phyloP scores from a whole-genome alignment of 257 asterid species.

The Coffea canephora region DNA sequence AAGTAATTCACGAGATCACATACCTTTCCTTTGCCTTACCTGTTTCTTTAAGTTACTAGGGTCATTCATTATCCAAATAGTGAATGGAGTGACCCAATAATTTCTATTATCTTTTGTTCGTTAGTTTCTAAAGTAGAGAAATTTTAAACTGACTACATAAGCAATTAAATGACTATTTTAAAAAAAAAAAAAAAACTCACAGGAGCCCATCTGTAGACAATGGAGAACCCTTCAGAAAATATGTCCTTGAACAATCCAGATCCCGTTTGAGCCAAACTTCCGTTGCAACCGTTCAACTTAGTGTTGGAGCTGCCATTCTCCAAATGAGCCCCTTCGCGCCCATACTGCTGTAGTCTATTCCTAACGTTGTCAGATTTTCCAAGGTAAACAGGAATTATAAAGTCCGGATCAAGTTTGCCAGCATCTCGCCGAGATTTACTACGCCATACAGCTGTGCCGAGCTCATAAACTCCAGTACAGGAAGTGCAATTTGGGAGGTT shows the following conservation, averaged over 20 bases:
- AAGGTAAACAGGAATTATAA: slow-evolving; percentile 70
- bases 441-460: slow-evolving; percentile 48
- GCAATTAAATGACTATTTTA: background rate
- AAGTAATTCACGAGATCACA: too few species aligned
- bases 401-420: slow-evolving; percentile 48
- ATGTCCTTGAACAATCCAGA: slow-evolving; percentile 54
- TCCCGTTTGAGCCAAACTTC: slow-evolving; percentile 22
- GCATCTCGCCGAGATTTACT: slow-evolving; percentile 33
- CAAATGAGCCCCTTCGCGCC: slow-evolving; percentile 94
- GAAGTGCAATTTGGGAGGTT: slow-evolving; percentile 73
- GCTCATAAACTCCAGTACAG: slow-evolving; percentile 85
- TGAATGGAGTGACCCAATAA: background rate
- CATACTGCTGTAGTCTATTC: slow-evolving; percentile 81
- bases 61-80: background rate
- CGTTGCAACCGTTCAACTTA: slow-evolving; percentile 7
- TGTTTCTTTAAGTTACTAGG: background rate
- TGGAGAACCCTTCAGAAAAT: slow-evolving; percentile 63
- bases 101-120: background rate
- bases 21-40: background rate
- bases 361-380: slow-evolving; percentile 92
- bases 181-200: slow-evolving; percentile 44
- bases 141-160: background rate
- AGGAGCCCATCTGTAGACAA: slow-evolving; percentile 87
- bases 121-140: background rate
- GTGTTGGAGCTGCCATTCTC: slow-evolving; percentile 44